These are phyloP conservation scores for Cladosporium colombiae DNA, from an alignment of 2,329 filamentous ascomycete genomes.

Conservation along the genomic window DNA sequence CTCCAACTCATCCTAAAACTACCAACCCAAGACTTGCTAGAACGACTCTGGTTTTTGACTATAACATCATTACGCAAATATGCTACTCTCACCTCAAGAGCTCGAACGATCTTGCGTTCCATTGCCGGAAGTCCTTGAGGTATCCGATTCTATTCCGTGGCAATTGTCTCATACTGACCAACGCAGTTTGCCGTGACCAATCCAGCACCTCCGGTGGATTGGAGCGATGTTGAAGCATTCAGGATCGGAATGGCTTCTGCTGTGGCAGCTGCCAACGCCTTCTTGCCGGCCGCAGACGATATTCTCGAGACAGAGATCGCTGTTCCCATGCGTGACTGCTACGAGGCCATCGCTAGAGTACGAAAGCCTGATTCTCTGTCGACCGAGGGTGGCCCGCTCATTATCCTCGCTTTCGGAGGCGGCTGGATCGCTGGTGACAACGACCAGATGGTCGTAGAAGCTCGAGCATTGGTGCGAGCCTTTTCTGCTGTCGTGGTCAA, in stretches of 20 bases:
- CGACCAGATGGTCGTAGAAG: constrained; percentile 23
- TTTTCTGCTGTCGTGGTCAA: constrained; percentile 9
- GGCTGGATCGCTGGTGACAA: constrained; percentile 29
- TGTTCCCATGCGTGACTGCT: constrained; percentile 37
- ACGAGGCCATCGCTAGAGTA: constrained; percentile 36
- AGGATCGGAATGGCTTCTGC: background rate
- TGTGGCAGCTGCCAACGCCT: background rate
- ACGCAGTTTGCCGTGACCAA: background rate
- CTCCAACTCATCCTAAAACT: background rate
- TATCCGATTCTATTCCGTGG: background rate
- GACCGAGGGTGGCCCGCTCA: constrained; percentile 24
- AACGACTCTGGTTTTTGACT: no score
- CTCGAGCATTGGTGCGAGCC: constrained; percentile 21
- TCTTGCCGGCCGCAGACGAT: background rate
- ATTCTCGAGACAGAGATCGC: background rate
- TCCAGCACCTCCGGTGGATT: background rate
- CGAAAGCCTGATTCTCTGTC: constrained; percentile 29
- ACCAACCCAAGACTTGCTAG: background rate
- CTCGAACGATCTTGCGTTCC: background rate
- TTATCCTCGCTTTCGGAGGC: constrained; percentile 29
- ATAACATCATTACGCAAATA: background rate
- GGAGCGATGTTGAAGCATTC: background rate
- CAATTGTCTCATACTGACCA: background rate
- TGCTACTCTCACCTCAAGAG: background rate
- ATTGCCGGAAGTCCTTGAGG: constrained; percentile 9